phyloP scores from a whole-genome alignment of 1,284 basidiomycete genomes.

The Ustilago trichophora region DNA sequence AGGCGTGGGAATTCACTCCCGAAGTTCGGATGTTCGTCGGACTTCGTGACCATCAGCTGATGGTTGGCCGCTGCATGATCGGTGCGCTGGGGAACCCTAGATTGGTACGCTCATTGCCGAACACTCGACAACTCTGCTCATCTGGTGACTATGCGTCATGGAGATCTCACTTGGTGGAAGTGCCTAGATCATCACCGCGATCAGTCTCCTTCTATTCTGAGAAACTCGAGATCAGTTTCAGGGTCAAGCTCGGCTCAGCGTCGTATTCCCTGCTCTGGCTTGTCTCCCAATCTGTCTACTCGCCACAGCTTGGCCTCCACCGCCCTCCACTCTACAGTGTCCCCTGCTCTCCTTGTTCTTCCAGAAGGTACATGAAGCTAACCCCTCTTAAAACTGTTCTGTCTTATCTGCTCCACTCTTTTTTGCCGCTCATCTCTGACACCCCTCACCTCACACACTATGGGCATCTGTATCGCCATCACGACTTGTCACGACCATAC shows the following conservation, averaged over 20 bases:
- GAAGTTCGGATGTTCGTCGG: background rate
- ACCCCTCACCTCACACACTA: background rate
- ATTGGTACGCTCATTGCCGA: too few species aligned
- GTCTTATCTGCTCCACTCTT: too few species aligned
- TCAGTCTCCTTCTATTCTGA: background rate
- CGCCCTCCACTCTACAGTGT: background rate
- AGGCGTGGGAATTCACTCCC: too few species aligned
- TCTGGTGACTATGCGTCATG: background rate
- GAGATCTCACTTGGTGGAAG: background rate
- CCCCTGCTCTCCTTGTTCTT: background rate
- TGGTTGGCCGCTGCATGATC: too few species aligned
- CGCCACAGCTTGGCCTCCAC: background rate
- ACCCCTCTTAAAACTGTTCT: background rate
- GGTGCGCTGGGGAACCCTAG: too few species aligned
- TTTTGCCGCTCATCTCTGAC: background rate
- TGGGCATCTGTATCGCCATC: too few species aligned
- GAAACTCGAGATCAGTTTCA: background rate
- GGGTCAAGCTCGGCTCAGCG: background rate
- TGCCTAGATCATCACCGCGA: too few species aligned
- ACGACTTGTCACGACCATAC: too few species aligned
- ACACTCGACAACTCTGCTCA: too few species aligned
- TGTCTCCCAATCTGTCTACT: background rate
- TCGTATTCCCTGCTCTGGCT: background rate
- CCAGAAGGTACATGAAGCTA: conserved; percentile 7
- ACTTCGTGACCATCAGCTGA: too few species aligned